phyloP scores from a whole-genome alignment of 2,329 filamentous ascomycete genomes.

The Colletotrichum sp. region DNA sequence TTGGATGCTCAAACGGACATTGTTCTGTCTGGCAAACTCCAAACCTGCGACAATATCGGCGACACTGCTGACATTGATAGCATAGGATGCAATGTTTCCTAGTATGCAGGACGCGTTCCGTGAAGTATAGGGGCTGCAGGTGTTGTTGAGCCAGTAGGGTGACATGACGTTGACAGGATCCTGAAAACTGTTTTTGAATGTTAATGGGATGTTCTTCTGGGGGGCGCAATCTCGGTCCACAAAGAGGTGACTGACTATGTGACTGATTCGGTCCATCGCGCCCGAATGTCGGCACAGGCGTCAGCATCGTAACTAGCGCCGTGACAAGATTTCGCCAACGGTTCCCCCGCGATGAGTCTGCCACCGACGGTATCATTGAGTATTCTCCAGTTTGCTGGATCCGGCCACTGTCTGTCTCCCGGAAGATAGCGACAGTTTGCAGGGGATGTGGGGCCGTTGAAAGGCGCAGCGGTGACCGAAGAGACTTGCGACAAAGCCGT shows the following conservation, averaged over 20 bases:
- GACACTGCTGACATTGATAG: conserved; percentile 10
- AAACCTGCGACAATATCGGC: conserved; percentile 38
- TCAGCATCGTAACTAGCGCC: background rate
- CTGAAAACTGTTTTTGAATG: background rate
- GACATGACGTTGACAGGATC: conserved; percentile 27
- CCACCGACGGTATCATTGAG: background rate
- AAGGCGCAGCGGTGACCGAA: background rate
- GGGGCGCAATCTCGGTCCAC: background rate
- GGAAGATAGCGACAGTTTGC: background rate
- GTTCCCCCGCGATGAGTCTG: background rate
- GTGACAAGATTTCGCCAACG: background rate
- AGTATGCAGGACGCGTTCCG: conserved; percentile 38
- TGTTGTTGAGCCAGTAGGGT: conserved; percentile 28
- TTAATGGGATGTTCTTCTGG: background rate
- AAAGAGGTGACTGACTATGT: background rate
- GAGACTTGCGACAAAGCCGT: background rate
- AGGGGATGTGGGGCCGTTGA: background rate
- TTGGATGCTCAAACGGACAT: conserved; percentile 53
- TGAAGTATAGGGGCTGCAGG: conserved; percentile 29
- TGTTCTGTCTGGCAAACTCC: conserved; percentile 45
- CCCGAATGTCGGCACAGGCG: background rate
- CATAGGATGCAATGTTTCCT: conserved; percentile 33
- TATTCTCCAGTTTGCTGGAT: background rate
- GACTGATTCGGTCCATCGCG: background rate
- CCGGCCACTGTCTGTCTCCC: background rate